phyloP scores from a whole-genome alignment of 345 rosid genomes.

The Populus euphratica region DNA sequence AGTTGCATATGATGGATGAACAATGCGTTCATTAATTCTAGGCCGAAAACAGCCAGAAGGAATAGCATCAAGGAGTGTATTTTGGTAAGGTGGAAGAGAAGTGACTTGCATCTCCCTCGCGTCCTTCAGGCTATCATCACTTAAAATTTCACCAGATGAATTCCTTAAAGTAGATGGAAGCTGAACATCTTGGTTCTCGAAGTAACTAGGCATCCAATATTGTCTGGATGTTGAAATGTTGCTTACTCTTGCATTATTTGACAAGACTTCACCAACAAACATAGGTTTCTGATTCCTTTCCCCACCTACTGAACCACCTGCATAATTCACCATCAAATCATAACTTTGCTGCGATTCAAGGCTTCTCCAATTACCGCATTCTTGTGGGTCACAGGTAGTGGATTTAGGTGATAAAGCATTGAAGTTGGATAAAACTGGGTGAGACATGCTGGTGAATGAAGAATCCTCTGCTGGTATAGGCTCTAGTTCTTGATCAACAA shows the following conservation, averaged over 20 bases:
- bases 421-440: conserved; percentile 17
- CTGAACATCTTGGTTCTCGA: conserved; percentile 26
- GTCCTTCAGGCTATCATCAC: conserved; percentile 23
- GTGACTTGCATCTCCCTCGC: conserved; percentile 20
- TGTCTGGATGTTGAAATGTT: conserved; percentile 18
- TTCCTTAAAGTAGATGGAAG: conserved; percentile 17
- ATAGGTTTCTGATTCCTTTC: conserved; percentile 31
- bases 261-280: conserved; percentile 35
- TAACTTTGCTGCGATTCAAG: conserved; percentile 24
- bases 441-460: conserved; percentile 19
- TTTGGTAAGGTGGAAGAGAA: conserved; percentile 21
- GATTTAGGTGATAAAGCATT: conserved; percentile 8
- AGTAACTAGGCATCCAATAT: conserved; percentile 20
- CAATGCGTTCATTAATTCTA: conserved; percentile 25
- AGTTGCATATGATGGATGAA: conserved; percentile 29
- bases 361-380: conserved; percentile 29
- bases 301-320: conserved; percentile 34
- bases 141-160: conserved; percentile 25
- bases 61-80: conserved; percentile 31
- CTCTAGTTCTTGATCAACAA: conserved; percentile 22
- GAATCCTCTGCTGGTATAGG: background rate
- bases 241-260: conserved; percentile 33
- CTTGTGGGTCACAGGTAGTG: conserved; percentile 25
- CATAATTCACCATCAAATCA: conserved; percentile 45
- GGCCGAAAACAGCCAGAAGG: conserved; percentile 22